Conservation (phyloP, 768 basidiomycete species). For the Lactifluus echinatus region DNA sequence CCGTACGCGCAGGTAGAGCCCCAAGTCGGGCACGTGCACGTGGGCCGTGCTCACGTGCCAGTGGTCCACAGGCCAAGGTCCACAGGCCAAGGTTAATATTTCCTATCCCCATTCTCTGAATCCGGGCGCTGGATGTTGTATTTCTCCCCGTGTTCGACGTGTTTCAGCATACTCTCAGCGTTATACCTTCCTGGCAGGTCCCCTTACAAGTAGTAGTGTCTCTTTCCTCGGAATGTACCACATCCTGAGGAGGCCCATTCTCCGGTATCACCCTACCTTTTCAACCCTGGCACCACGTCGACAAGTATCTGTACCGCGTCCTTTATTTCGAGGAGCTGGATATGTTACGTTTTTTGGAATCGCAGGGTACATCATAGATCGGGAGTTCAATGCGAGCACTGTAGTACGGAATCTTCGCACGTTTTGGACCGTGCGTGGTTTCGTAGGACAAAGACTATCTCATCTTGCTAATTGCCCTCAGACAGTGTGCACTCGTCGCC, state of each 20-base stretch:
- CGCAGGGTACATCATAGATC: slow-evolving; percentile 33
- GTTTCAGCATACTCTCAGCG: too few species aligned
- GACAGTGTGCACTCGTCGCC: slow-evolving; percentile 59
- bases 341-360: slow-evolving; percentile 26
- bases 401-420: slow-evolving; percentile 40
- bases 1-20: too few species aligned
- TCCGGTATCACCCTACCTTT: neutral
- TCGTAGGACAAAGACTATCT: neutral
- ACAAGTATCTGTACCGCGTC: neutral
- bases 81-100: too few species aligned
- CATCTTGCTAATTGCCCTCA: neutral
- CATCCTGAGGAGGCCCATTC: neutral
- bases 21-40: too few species aligned
- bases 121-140: too few species aligned
- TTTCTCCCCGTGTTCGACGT: too few species aligned
- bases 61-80: too few species aligned
- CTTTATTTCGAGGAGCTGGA: slow-evolving; percentile 21
- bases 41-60: too few species aligned
- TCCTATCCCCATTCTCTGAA: too few species aligned
- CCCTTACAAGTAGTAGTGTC: too few species aligned
- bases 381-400: slow-evolving; percentile 41
- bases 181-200: too few species aligned
- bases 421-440: slow-evolving; percentile 37
- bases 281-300: neutral
- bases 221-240: neutral